These are phyloP conservation scores for Gynochthodes officinalis DNA, from an alignment of 257 asterid genomes.

Conservation along the genomic window DNA sequence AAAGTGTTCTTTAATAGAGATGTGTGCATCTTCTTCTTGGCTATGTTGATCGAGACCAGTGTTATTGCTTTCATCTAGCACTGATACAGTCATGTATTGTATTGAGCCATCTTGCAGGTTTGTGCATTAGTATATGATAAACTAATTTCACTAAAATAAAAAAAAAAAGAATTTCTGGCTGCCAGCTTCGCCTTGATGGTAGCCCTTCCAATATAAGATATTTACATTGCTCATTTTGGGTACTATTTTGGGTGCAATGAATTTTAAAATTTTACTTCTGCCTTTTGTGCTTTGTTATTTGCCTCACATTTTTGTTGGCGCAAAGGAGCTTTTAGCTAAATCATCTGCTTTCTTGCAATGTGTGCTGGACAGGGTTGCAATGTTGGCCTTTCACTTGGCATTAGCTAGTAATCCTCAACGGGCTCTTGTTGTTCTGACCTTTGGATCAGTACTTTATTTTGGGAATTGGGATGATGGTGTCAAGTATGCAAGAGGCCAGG, in stretches of 20 bases:
- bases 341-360: conserved; percentile 12
- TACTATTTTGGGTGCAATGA: not conserved
- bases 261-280: not conserved
- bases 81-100: not conserved
- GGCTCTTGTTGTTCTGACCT: conserved; percentile 61
- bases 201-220: not conserved
- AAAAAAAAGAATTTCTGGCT: not conserved
- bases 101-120: not conserved
- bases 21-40: not conserved
- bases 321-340: not conserved
- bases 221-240: not conserved
- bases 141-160: no score
- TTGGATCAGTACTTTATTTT: conserved; percentile 73
- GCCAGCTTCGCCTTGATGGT: not conserved
- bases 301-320: not conserved
- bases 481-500: conserved; percentile 55
- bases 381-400: conserved; percentile 71
- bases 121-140: not conserved
- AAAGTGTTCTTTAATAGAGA: not conserved
- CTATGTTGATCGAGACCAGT: not conserved
- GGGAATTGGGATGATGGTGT: conserved; percentile 66
- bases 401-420: conserved; percentile 59
- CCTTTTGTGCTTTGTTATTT: not conserved
- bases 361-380: conserved; percentile 65
- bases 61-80: not conserved